Evolutionary conservation across 805 yeast species (phyloP).

Genomic region (Nakazawaea ishiwadae): DNA sequence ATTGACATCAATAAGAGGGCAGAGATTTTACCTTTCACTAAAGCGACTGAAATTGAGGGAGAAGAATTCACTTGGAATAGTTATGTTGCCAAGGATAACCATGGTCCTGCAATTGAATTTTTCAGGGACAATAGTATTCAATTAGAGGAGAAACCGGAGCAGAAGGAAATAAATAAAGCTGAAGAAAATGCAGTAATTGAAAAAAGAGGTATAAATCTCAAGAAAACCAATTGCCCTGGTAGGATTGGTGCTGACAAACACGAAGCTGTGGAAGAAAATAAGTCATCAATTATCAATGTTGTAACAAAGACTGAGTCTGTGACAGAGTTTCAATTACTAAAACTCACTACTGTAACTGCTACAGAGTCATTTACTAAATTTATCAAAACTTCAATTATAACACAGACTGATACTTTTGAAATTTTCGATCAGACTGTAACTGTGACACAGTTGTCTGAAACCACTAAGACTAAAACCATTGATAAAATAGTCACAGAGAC

Average conservation of each 20-base stretch:
- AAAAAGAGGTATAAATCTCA: neutral
- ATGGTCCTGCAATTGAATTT: conserved; percentile 3
- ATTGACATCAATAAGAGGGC: conserved; percentile 3
- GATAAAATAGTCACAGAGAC: neutral
- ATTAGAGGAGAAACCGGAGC: neutral
- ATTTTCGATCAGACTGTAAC: neutral
- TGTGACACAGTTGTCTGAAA: neutral
- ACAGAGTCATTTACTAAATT: neutral
- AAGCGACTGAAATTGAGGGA: neutral
- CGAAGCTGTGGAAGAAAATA: neutral
- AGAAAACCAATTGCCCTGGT: too few relatives aligned
- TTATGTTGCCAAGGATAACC: conserved; percentile 18
- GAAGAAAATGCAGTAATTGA: neutral
- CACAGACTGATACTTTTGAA: neutral
- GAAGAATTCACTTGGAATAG: conserved; percentile 7
- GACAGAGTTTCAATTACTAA: neutral
- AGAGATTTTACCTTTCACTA: neutral
- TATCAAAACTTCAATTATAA: neutral
- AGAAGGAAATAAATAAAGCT: too few relatives aligned
- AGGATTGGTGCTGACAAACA: neutral
- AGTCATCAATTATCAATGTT: neutral
- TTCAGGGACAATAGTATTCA: neutral
- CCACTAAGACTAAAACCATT: neutral
- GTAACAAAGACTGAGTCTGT: too few relatives aligned
- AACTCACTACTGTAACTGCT: neutral